Conservation (phyloP, 1,139 yeast genomes). For the Kazachstania sp. region DNA sequence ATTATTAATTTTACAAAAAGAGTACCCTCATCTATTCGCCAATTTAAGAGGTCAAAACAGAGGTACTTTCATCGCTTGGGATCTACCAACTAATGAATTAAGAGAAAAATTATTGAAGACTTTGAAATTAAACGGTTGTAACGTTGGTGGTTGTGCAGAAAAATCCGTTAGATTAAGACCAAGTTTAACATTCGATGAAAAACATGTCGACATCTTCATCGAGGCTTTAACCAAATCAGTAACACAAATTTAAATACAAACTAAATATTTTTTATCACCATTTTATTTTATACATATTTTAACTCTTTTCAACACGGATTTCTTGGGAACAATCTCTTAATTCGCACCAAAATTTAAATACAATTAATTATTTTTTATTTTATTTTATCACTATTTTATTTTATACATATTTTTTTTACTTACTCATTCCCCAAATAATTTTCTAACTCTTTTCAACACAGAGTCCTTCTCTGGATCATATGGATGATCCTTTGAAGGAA, state of each 20-base stretch:
- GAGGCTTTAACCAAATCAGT: conserved; percentile 33
- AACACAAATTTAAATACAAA: background rate
- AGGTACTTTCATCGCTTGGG: conserved; percentile 76
- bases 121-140: conserved; percentile 50
- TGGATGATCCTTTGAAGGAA: conserved; percentile 97
- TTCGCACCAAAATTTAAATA: too few relatives aligned
- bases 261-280: too few relatives aligned
- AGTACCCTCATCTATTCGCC: conserved; percentile 39
- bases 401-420: background rate
- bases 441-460: conserved; percentile 84
- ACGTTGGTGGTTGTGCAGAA: conserved; percentile 70
- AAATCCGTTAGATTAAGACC: conserved; percentile 62
- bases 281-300: too few relatives aligned
- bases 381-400: too few relatives aligned
- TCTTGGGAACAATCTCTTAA: too few relatives aligned
- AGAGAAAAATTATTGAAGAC: conserved; percentile 46
- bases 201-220: conserved; percentile 56
- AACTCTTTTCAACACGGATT: too few relatives aligned
- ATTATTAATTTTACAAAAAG: conserved; percentile 37
- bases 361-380: too few relatives aligned
- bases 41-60: conserved; percentile 59
- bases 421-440: conserved; percentile 78
- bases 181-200: conserved; percentile 54
- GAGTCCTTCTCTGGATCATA: conserved; percentile 97
- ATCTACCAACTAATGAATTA: conserved; percentile 38